Conservation (phyloP, 192 early-diverging fungal species). For the Backusella psychrophila region DNA sequence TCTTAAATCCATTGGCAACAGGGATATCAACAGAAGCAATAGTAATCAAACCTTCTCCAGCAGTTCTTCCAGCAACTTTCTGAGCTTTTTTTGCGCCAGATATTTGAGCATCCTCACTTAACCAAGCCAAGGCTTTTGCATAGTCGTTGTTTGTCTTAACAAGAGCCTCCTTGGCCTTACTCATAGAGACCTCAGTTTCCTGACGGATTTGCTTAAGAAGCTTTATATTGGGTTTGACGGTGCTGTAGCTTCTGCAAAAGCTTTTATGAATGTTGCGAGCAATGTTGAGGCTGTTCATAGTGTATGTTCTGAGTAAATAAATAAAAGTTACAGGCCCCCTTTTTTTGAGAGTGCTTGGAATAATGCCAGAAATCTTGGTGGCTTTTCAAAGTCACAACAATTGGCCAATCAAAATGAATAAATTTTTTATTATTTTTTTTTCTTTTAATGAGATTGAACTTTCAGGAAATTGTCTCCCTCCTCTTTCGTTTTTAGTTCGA, state of each 20-base stretch:
- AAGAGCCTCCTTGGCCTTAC: constrained; percentile 88
- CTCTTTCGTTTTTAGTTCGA: constrained; percentile 14
- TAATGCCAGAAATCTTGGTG: constrained; percentile 1
- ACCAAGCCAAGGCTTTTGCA: constrained; percentile 76
- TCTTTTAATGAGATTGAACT: background rate
- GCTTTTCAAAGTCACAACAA: background rate
- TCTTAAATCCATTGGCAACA: constrained; percentile 32
- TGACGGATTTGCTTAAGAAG: constrained; percentile 74
- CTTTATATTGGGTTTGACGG: constrained; percentile 45
- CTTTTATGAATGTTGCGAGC: background rate
- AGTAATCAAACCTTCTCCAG: constrained; percentile 78
- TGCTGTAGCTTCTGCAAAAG: constrained; percentile 11
- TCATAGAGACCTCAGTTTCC: constrained; percentile 75
- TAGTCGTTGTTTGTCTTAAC: constrained; percentile 68
- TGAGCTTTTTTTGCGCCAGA: constrained; percentile 76
- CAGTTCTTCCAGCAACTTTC: constrained; percentile 76
- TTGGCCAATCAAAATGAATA: background rate
- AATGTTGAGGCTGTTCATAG: constrained; percentile 3
- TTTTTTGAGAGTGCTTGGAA: background rate
- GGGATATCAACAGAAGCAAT: constrained; percentile 53
- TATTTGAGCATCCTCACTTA: constrained; percentile 68
- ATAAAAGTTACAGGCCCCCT: constrained; percentile 3
- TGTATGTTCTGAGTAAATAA: background rate
- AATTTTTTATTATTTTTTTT: background rate
- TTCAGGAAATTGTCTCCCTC: constrained; percentile 3